Evolutionary conservation across 805 yeast species (phyloP).

Genomic region (Teunomyces kruisii): DNA sequence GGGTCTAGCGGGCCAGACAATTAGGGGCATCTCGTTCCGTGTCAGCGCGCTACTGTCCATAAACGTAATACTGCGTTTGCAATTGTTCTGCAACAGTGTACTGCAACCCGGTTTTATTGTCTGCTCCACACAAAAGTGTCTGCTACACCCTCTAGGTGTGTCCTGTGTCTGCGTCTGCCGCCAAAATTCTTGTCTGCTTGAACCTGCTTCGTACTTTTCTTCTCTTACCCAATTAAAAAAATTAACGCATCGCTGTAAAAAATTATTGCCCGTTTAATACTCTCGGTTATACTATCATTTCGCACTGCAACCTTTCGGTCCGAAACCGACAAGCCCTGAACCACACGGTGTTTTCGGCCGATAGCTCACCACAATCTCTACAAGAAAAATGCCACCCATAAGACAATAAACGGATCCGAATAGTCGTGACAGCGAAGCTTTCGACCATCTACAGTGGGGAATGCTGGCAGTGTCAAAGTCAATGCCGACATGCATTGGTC

Average conservation of each 20-base stretch:
- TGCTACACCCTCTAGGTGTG: too few species aligned
- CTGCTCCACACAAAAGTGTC: too few species aligned
- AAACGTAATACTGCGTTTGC: background rate
- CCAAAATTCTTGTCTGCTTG: background rate
- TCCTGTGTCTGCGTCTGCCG: background rate
- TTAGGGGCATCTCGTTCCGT: background rate
- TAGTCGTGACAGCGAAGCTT: too few species aligned
- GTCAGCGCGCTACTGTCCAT: background rate
- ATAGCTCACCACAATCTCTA: too few species aligned
- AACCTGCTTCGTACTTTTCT: background rate
- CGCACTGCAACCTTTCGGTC: background rate
- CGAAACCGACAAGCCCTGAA: background rate
- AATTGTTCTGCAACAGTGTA: too few species aligned
- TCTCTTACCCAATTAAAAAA: constrained; percentile 1
- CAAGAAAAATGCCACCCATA: too few species aligned
- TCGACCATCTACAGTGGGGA: too few species aligned
- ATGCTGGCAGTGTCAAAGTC: too few species aligned
- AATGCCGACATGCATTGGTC: background rate
- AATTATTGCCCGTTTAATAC: background rate
- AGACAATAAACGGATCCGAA: too few species aligned
- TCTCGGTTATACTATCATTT: background rate
- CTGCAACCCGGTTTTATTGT: too few species aligned
- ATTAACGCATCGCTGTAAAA: constrained; percentile 1
- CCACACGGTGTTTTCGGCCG: too few species aligned
- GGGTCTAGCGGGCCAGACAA: background rate